Conservation (phyloP, 352 stramenopile species). For the Globisporangium spinosum region DNA sequence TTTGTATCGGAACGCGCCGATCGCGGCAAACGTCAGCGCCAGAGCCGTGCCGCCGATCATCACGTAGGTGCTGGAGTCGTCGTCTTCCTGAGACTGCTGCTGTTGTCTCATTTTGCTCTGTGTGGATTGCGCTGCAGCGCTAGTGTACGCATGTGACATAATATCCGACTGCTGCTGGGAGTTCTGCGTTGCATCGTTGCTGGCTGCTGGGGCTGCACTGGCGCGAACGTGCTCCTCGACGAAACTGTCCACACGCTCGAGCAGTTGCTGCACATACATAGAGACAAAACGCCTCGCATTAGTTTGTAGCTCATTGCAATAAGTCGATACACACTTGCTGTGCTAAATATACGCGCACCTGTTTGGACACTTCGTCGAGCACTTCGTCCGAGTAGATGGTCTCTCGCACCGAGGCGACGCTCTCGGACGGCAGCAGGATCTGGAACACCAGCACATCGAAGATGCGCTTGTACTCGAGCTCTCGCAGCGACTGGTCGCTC, state of each 20-base stretch:
- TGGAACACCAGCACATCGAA: constrained; percentile 44
- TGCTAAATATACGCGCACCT: constrained; percentile 23
- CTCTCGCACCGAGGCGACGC: constrained; percentile 26
- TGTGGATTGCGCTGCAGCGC: neutral
- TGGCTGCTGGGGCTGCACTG: neutral
- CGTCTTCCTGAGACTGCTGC: constrained; percentile 13
- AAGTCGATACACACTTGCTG: neutral
- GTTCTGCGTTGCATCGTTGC: constrained; percentile 9
- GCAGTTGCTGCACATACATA: constrained; percentile 20
- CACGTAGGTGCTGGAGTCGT: constrained; percentile 33
- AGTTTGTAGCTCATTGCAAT: neutral
- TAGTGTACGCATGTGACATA: neutral
- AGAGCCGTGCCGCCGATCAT: constrained; percentile 49
- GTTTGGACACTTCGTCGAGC: constrained; percentile 41
- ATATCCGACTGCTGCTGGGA: neutral
- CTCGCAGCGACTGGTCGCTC: constrained; percentile 3
- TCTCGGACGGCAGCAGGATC: constrained; percentile 44
- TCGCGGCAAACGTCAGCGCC: constrained; percentile 38
- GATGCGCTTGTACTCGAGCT: constrained; percentile 27
- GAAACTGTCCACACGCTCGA: constrained; percentile 29
- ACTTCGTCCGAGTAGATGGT: constrained; percentile 35
- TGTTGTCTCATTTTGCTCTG: neutral
- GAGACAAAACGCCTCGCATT: neutral
- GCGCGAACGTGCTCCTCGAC: constrained; percentile 15
- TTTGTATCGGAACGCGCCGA: constrained; percentile 46